Base-by-base conservation (phyloP, 306 rosid genomes). In the Cucurbita argyrosperma region DNA sequence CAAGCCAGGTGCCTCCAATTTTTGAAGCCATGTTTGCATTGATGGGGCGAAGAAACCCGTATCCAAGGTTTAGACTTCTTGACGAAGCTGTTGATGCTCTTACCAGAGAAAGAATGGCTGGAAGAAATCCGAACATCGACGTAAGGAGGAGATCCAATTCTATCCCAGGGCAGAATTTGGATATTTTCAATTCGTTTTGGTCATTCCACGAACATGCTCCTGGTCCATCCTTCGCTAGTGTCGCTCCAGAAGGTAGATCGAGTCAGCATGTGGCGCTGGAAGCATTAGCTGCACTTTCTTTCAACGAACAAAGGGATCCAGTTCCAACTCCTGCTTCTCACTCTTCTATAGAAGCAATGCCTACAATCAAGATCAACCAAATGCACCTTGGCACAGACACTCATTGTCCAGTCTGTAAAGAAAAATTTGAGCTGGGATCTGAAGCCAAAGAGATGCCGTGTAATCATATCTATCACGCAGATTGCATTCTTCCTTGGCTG, bases 371-470 rank as follows among this genome's bases (percentile, higher is more conserved):
- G 82, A 89, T 89, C 77, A 82, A 85, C 40, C 83, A 80, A 14
- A 72, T 77, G 0, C 96, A 91, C 83, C 84, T 91, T 71, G 84
- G 82, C 79, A 55, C 82, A 0, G 92, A 91, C 76, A 76, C 90
- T 56, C 90, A 91, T 71, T 91, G 97, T 67, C 90, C 96, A 0
- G 96, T 89, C 53, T 91, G 96, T 66, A 74, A 89, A 77, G 97
- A 91, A 40, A 80, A 38, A 60, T 89, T 91, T 67, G 92, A 89
- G 82, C 65, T 91, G 12, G 97, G 87, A 43, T 76, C 85, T 15
- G 88, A 87, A 77, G 97, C 96, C 12, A 85, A 89, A 72, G 82
- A 78, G 80, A 87, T 91, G 97, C 97, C 97, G 4, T 91, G 96
- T 63, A 81, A 86, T 80, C 97, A 91, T 76, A 84, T 91, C 5